phyloP scores from a whole-genome alignment of 2,329 filamentous ascomycete genomes.

The Trematosphaeria pertusa region DNA sequence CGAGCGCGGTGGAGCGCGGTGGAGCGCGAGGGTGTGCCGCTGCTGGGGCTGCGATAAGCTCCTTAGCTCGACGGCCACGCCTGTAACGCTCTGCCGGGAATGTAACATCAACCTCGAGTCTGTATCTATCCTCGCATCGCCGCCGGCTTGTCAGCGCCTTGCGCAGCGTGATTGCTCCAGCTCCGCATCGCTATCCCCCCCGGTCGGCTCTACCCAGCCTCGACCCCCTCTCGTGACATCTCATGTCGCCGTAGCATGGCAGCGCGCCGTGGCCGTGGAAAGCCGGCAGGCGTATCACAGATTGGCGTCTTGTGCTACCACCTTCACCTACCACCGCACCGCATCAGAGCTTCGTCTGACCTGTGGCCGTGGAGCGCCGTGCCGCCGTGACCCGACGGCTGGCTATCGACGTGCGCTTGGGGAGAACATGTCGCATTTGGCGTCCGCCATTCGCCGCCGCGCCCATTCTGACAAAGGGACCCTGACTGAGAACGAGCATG shows the following conservation, averaged over 20 bases:
- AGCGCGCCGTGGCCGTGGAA: slow-evolving; percentile 13
- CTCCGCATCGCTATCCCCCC: neutral
- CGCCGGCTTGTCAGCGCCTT: slow-evolving; percentile 19
- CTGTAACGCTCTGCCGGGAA: slow-evolving; percentile 35
- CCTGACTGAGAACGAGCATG: slow-evolving; percentile 22
- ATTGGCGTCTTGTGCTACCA: slow-evolving; percentile 42
- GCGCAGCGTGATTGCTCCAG: slow-evolving; percentile 14
- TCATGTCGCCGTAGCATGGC: slow-evolving; percentile 37
- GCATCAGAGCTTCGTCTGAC: slow-evolving; percentile 29
- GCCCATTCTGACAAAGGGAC: slow-evolving; percentile 33
- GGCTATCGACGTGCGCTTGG: slow-evolving; percentile 10
- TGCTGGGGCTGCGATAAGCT: slow-evolving; percentile 12
- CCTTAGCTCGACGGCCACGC: slow-evolving; percentile 25
- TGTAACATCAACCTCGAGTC: slow-evolving; percentile 33
- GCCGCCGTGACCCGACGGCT: slow-evolving; percentile 15
- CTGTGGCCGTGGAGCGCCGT: slow-evolving; percentile 13
- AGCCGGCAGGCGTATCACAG: no score
- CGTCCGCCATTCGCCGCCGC: slow-evolving; percentile 31
- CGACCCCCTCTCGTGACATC: slow-evolving; percentile 19
- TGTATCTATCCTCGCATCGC: slow-evolving; percentile 16
- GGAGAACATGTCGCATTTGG: slow-evolving; percentile 19
- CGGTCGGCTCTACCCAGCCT: no score
- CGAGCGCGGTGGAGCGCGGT: no score
- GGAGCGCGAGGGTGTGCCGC: slow-evolving; percentile 3
- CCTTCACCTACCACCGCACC: slow-evolving; percentile 36